phyloP scores from a whole-genome alignment of 495 filamentous ascomycete genomes.

The Neurospora sp. region DNA sequence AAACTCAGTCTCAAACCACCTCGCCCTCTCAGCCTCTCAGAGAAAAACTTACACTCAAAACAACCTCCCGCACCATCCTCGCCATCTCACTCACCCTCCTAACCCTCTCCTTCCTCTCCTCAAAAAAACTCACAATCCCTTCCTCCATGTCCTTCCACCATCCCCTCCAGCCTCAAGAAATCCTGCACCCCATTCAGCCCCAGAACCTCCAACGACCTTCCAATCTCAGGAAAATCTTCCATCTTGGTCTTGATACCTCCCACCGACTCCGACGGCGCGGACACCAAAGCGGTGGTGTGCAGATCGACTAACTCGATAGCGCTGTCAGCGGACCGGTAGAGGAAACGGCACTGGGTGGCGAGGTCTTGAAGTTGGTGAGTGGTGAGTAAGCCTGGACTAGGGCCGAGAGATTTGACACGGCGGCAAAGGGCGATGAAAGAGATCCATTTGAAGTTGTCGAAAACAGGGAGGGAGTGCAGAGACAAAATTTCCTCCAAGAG shows the following conservation, averaged over 20 bases:
- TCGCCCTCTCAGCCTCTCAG: neutral
- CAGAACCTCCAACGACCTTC: neutral
- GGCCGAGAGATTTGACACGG: neutral
- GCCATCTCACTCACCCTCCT: neutral
- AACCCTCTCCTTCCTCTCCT: neutral
- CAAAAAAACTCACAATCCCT: neutral
- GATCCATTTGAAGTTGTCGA: neutral
- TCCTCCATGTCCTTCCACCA: neutral
- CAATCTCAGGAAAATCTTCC: neutral
- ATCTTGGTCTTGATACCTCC: neutral
- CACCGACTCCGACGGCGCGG: neutral
- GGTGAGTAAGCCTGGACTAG: no score
- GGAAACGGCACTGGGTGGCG: neutral
- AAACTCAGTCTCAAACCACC: neutral
- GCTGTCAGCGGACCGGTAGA: neutral
- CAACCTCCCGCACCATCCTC: neutral
- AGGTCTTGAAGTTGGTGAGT: neutral
- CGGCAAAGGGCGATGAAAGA: neutral
- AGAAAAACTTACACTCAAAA: neutral
- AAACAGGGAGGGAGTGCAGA: neutral
- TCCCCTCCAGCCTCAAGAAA: neutral
- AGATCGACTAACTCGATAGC: neutral
- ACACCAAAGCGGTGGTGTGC: neutral
- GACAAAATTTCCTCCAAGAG: neutral
- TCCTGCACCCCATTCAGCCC: neutral